These are phyloP conservation scores for Hyaloscypha bicolor DNA, from an alignment of 495 filamentous ascomycete species.

Conservation along the genomic window DNA sequence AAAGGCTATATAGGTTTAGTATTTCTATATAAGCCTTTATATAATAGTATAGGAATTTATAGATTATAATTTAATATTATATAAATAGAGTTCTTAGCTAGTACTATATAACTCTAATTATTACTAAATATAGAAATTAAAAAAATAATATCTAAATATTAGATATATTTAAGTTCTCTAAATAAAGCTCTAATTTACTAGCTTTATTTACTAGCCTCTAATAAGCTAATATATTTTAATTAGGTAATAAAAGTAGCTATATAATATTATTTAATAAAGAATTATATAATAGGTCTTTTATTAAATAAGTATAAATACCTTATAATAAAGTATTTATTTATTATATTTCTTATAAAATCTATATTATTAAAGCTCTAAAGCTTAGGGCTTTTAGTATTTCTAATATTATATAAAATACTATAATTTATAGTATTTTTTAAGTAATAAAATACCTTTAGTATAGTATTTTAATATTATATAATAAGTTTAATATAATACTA, in stretches of 20 bases:
- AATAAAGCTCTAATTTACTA: slow-evolving; percentile 8
- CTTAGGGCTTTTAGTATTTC: too few species aligned
- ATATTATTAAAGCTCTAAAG: background rate
- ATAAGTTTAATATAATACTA: too few species aligned
- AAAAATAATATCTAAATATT: background rate
- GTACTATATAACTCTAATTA: background rate
- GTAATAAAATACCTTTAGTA: too few species aligned
- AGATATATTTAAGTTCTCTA: background rate
- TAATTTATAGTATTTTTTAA: too few species aligned
- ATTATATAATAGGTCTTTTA: background rate
- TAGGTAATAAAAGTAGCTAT: background rate
- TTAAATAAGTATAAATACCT: background rate
- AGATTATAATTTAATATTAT: too few species aligned
- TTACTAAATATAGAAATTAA: slow-evolving; percentile 2
- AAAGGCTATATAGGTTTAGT: too few species aligned
- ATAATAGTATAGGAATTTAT: too few species aligned
- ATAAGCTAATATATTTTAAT: slow-evolving; percentile 16
- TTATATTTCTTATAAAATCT: background rate
- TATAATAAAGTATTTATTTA: background rate
- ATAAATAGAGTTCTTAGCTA: slow-evolving; percentile 17
- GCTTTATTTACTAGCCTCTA: background rate
- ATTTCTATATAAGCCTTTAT: too few species aligned
- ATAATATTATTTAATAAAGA: background rate
- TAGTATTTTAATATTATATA: too few species aligned
- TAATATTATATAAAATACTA: too few species aligned